Percentiles rank a stretch among this genome's conserved stretches.
Conservation (phyloP, 31 red algal genomes). For the Odonthalia washingtoniensis region DNA sequence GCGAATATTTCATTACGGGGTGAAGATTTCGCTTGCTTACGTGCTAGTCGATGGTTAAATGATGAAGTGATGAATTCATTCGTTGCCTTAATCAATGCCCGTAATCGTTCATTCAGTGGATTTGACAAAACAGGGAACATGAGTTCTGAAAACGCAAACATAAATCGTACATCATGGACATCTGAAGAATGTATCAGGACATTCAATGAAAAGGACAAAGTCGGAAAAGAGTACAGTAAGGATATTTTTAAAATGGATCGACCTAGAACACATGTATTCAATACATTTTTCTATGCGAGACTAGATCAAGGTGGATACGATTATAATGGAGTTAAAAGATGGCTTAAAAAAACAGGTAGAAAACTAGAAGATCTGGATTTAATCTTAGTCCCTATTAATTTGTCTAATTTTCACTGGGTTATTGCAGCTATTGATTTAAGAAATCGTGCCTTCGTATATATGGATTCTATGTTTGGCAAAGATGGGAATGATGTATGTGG, state of each 20-base stretch:
- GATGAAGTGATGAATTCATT: constrained; percentile 86
- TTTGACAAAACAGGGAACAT: constrained; percentile 3
- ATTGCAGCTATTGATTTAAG: constrained; percentile 50
- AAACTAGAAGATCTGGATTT: constrained; percentile 44
- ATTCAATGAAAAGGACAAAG: constrained; percentile 34
- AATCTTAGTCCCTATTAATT: constrained; percentile 73
- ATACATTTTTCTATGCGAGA: constrained; percentile 77
- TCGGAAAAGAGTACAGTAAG: not conserved
- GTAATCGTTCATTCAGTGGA: constrained; percentile 23
- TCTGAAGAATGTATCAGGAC: constrained; percentile 69
- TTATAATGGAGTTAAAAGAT: constrained; percentile 64
- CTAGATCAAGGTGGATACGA: constrained; percentile 55
- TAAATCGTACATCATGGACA: constrained; percentile 74
- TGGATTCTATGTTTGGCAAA: constrained; percentile 67
- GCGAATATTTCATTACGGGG: constrained; percentile 61
- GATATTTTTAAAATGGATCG: constrained; percentile 40
- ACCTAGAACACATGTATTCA: constrained; percentile 60
- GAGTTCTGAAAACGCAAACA: constrained; percentile 30
- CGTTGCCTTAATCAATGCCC: constrained; percentile 71
- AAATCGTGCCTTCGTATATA: constrained; percentile 37
- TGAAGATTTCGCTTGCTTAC: constrained; percentile 70
- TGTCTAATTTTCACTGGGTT: constrained; percentile 79
- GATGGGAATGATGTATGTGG: constrained; percentile 36
- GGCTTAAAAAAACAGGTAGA: constrained; percentile 45
- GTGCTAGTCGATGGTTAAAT: constrained; percentile 73